phyloP scores from a whole-genome alignment of 148 eudicot species.

The Rhododendron williamsianum region DNA sequence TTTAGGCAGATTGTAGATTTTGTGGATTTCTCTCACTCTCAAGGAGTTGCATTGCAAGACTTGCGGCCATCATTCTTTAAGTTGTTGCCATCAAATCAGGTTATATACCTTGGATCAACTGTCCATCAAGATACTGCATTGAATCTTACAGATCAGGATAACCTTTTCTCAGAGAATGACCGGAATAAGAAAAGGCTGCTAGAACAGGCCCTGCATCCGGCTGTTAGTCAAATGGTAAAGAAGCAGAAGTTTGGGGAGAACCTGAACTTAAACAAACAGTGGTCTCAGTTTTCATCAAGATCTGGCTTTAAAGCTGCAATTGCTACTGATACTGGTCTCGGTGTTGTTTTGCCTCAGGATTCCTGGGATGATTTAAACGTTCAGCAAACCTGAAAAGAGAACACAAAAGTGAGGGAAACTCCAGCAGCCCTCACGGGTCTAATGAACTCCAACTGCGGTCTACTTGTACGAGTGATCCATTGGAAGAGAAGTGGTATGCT shows the following conservation, averaged over 20 bases:
- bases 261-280: conserved; percentile 25
- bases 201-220: conserved; percentile 28
- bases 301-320: conserved; percentile 28
- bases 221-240: conserved; percentile 33
- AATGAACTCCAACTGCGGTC: conserved; percentile 22
- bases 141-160: conserved; percentile 25
- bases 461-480: conserved; percentile 27
- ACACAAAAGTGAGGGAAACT: conserved; percentile 27
- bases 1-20: conserved; percentile 67
- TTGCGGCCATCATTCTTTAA: conserved; percentile 78
- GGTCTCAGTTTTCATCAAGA: conserved; percentile 42
- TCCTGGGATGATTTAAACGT: conserved; percentile 19
- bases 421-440: conserved; percentile 18
- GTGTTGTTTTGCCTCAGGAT: conserved; percentile 26
- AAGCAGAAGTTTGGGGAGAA: conserved; percentile 50
- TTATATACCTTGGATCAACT: conserved; percentile 57
- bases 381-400: conserved; percentile 16
- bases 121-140: conserved; percentile 24
- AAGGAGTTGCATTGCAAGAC: conserved; percentile 54
- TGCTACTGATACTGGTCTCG: conserved; percentile 18
- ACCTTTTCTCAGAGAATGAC: conserved; percentile 18
- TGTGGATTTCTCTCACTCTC: conserved; percentile 61
- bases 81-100: conserved; percentile 48
- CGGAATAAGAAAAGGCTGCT: conserved; percentile 45
- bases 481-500: conserved; percentile 83